Base-by-base conservation (phyloP, 495 filamentous ascomycete genomes). In the Astrocystis sublimbata region DNA sequence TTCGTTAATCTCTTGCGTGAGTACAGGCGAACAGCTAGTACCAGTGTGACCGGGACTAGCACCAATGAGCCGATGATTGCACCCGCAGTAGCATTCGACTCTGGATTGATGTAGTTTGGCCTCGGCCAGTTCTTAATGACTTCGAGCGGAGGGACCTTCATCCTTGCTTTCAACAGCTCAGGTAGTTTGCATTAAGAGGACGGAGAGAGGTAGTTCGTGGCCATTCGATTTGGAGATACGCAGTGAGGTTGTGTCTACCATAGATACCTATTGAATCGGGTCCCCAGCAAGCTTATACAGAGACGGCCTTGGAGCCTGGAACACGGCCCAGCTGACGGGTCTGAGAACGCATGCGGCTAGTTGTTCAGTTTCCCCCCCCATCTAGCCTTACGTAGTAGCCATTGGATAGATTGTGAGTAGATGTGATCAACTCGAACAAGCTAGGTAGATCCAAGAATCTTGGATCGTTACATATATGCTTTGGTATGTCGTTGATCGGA, bases 71-170 rank as follows among this genome's bases (percentile, higher is more conserved):
- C 83, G 52, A 83, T 67, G 17, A 81, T 65, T 47, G 78, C 63
- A 9, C 77, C 76, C 10, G 67, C 68, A 59, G 76, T 71, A 0
- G 83, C 84, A 51, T 81, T 79, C 4, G 78, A 81, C 23, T 72
- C 68, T 5, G 84, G 85, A 62, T 86, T 67, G 59, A 72, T 64
- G 68, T 83, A 83, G 65, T 87, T 86, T 4, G 83, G 78, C n/a
- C 45, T 63, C 4, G 86, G 85, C 84, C 84, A 87, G 61, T 75
- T 65, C 3, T 64, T 72, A 53, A 76, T 51, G 4, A 84, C 76
- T 17, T 75, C 69, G 12, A 61, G 9, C 1, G 82, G 81, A 33
- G 85, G 82, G 38, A 81, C 61, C 33, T 68, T 74, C 79, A 82
- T 81, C 19, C 51, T 71, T 46, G 9, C 31, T 26, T 12, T n/a